Conservation (phyloP, 306 rosid genomes). For the Cicer yamashitae region DNA sequence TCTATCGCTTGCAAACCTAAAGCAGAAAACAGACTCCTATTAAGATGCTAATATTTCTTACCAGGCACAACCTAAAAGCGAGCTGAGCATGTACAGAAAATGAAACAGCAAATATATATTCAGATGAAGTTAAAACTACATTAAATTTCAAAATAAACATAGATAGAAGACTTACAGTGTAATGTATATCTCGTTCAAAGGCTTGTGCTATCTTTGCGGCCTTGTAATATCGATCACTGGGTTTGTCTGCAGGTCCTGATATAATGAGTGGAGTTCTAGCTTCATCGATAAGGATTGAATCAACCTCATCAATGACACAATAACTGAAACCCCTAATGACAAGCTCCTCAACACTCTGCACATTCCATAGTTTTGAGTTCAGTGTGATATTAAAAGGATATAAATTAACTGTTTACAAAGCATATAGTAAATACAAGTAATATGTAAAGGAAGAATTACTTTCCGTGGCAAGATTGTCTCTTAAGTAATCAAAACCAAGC, state of each 20-base stretch:
- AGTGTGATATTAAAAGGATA: constrained; percentile 37
- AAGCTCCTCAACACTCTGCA: constrained; percentile 96
- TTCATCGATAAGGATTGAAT: constrained; percentile 97
- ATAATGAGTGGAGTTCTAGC: constrained; percentile 98
- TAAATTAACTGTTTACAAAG: constrained; percentile 32
- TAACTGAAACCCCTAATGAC: constrained; percentile 87
- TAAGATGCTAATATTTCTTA: constrained; percentile 31
- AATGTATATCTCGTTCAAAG: constrained; percentile 86
- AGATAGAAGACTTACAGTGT: constrained; percentile 68
- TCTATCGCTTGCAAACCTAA: constrained; percentile 27
- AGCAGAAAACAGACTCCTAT: constrained; percentile 22
- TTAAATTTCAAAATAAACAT: constrained; percentile 26
- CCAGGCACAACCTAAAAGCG: constrained; percentile 28
- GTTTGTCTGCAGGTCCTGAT: constrained; percentile 97
- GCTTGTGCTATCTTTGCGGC: constrained; percentile 97
- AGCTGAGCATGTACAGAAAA: constrained; percentile 29
- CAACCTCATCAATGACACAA: constrained; percentile 97
- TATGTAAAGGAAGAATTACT: constrained; percentile 76
- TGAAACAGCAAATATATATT: neutral
- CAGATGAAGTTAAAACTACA: constrained; percentile 18
- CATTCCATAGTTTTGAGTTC: constrained; percentile 48
- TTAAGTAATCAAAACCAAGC: constrained; percentile 96
- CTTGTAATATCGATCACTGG: constrained; percentile 84
- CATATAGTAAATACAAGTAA: constrained; percentile 42
- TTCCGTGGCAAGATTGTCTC: constrained; percentile 99